These are phyloP conservation scores for Calonectria montana DNA, from an alignment of 2,329 filamentous ascomycete species.

Conservation along the genomic window DNA sequence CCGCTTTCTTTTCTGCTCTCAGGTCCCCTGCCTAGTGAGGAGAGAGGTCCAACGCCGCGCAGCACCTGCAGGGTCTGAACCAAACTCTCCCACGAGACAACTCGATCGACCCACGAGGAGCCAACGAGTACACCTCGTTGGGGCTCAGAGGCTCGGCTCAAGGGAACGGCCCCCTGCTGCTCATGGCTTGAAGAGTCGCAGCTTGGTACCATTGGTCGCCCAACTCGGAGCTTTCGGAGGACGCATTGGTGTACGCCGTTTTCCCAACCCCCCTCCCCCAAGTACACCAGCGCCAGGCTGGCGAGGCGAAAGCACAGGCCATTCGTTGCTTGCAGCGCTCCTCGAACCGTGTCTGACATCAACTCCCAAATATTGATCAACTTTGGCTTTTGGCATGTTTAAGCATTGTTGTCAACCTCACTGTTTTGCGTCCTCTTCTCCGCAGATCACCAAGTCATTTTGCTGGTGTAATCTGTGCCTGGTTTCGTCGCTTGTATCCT, in stretches of 20 bases:
- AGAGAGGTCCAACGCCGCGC: conserved; percentile 2
- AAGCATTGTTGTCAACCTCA: conserved; percentile 16
- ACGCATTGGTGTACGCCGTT: conserved; percentile 15
- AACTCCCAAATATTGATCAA: conserved; percentile 3
- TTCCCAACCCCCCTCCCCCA: conserved; percentile 17
- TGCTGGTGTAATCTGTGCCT: conserved; percentile 3
- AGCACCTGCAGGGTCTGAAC: conserved; percentile 3
- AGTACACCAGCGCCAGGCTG: neutral
- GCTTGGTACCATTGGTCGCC: neutral
- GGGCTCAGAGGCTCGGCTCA: neutral
- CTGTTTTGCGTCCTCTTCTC: conserved; percentile 8
- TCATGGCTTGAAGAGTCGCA: neutral
- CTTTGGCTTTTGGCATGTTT: neutral
- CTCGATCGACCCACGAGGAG: neutral
- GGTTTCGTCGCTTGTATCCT: conserved; percentile 51
- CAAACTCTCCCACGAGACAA: conserved; percentile 6
- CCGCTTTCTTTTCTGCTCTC: conserved; percentile 23
- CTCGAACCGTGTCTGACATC: conserved; percentile 15
- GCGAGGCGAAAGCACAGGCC: conserved; percentile 20
- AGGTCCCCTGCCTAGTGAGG: conserved; percentile 7
- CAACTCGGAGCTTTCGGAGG: conserved; percentile 7
- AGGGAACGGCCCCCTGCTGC: neutral
- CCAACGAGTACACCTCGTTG: neutral
- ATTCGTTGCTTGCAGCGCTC: conserved; percentile 14
- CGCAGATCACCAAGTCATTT: conserved; percentile 6